A percentile compares a stretch with the other conserved stretches of the same genome.
Conservation (phyloP, 75 land plant species). For the Picea glauca region DNA sequence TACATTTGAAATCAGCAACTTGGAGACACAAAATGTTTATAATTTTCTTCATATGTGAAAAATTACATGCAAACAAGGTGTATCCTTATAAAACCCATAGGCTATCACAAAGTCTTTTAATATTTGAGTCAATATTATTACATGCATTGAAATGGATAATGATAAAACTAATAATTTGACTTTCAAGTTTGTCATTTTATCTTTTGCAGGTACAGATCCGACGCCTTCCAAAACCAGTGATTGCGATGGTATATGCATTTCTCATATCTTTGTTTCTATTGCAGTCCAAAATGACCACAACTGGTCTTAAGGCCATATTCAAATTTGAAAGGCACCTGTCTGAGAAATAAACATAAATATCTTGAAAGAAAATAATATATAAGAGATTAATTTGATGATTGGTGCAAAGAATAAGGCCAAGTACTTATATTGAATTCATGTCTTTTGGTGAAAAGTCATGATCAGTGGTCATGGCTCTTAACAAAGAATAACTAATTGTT, state of each 20-base stretch:
- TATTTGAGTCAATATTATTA: neutral
- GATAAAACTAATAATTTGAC: neutral
- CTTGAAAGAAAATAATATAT: too few species aligned
- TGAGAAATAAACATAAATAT: too few species aligned
- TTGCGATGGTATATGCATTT: slow-evolving; percentile 76
- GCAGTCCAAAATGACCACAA: too few species aligned
- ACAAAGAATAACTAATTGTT: too few species aligned
- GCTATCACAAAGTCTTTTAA: neutral
- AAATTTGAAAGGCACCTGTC: too few species aligned
- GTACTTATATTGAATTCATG: too few species aligned
- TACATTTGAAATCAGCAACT: neutral
- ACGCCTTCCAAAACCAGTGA: slow-evolving; percentile 94
- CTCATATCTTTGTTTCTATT: neutral
- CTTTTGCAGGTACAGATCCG: slow-evolving; percentile 79
- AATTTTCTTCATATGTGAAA: neutral
- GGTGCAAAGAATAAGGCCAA: too few species aligned
- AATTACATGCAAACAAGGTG: neutral
- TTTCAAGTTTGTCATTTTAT: slow-evolving; percentile 1
- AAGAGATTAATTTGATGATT: too few species aligned
- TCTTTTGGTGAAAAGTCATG: too few species aligned
- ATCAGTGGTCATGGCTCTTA: too few species aligned
- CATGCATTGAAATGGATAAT: slow-evolving; percentile 5
- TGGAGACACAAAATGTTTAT: neutral
- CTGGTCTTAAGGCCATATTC: too few species aligned
- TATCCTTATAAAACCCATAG: neutral